Evolutionary conservation across 2,329 filamentous ascomycete genomes (phyloP).

Genomic region (Fusarium sp.): DNA sequence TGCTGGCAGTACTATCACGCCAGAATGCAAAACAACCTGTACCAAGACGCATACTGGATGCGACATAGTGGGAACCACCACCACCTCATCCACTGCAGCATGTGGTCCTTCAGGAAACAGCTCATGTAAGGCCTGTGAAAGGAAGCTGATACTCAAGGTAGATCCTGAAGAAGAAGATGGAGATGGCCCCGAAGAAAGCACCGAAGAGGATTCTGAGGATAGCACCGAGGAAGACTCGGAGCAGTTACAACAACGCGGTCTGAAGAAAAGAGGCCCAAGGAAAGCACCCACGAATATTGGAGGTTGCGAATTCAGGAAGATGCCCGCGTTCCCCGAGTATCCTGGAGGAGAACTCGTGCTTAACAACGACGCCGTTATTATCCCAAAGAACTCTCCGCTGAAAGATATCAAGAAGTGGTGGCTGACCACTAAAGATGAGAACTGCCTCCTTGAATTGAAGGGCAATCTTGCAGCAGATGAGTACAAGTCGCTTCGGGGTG

Average conservation of each 20-base stretch:
- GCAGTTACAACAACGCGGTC: background rate
- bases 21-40: slow-evolving; percentile 26
- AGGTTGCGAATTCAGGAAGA: fast-evolving
- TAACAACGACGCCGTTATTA: background rate
- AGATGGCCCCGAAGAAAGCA: too few species aligned
- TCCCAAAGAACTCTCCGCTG: background rate
- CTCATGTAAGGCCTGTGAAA: background rate
- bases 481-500: too few species aligned
- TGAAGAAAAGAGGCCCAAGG: background rate
- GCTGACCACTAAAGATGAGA: background rate
- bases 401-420: slow-evolving; percentile 4
- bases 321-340: background rate
- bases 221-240: background rate
- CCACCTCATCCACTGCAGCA: slow-evolving; percentile 2
- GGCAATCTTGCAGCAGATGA: background rate
- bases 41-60: slow-evolving; percentile 31
- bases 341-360: background rate
- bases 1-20: background rate
- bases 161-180: too few species aligned
- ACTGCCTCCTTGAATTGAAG: background rate
- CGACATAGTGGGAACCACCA: slow-evolving; percentile 13
- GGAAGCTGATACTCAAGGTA: background rate
- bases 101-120: slow-evolving; percentile 1
- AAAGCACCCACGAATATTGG: too few species aligned
- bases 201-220: too few species aligned